These are phyloP conservation scores for Pseudogymnoascus sp. DNA, from an alignment of 2,329 filamentous ascomycete genomes.

Conservation along the genomic window DNA sequence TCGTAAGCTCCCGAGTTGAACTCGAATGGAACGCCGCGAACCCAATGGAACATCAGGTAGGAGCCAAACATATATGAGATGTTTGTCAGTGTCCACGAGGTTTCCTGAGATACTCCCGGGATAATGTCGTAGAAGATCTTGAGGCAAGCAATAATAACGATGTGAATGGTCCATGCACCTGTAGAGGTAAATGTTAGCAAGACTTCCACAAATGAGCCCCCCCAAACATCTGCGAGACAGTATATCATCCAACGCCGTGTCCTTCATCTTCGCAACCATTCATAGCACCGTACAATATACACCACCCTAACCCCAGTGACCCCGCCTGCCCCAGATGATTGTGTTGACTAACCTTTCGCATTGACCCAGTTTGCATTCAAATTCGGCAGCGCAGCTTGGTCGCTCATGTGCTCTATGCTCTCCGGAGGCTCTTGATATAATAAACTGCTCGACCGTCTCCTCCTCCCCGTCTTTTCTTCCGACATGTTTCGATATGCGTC, in stretches of 20 bases:
- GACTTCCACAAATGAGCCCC: not conserved
- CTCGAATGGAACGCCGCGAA: conserved; percentile 94
- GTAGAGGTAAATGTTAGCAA: conserved; percentile 12
- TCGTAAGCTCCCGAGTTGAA: conserved; percentile 98
- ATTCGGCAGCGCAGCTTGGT: conserved; percentile 90
- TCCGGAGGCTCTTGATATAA: conserved; percentile 95
- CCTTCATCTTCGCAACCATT: not conserved
- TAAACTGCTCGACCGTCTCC: conserved; percentile 94
- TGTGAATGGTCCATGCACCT: conserved; percentile 98
- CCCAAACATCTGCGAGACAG: not conserved
- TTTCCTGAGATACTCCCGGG: conserved; percentile 92
- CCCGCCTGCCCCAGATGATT: not conserved
- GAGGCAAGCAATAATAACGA: conserved; percentile 81
- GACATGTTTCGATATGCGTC: conserved; percentile 43
- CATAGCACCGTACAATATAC: not conserved
- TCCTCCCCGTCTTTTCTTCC: conserved; percentile 61
- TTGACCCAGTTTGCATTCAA: conserved; percentile 99
- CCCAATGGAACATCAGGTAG: conserved; percentile 99
- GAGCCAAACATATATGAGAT: conserved; percentile 99
- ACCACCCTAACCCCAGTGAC: not conserved
- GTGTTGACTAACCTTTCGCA: conserved; percentile 71
- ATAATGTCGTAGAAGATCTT: conserved; percentile 98
- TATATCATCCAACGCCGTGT: not conserved
- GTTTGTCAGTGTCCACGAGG: conserved; percentile 97
- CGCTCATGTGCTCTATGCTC: conserved; percentile 94